Evolutionary conservation across 495 filamentous ascomycete species (phyloP), one percentile per base, ranked within the genome.

Genomic region (Penicillium pulvis): DNA sequence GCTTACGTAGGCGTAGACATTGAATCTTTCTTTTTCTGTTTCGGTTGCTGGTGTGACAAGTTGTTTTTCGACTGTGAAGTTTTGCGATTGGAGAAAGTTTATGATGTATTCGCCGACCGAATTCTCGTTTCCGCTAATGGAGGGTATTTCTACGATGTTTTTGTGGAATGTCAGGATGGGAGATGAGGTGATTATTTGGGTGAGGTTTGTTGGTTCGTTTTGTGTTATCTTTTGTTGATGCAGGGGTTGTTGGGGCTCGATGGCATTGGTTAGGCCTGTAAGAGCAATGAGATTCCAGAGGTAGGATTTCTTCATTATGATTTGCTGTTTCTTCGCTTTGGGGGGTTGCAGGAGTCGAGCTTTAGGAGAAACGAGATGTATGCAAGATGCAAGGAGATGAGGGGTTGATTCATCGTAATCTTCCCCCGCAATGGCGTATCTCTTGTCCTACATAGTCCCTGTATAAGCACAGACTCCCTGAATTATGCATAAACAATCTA

Each of bases 1-100:
- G 2, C 55, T 50, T 3, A 39, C 11, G 43, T 58, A 58, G 24
- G 55, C 48, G 60, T 54, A 54, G 23, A 54, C 7, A 20, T 54
- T 54, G 51, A 42, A 54, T 42, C 51, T 42, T 30, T 42, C 35
- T 19, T 30, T 44, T 17, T 44, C 20, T 36, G 16, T 51, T 30
- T 20, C 49, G n/a, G 31, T 19, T 20, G 20, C 31, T 2, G 51
- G 24, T 2, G 16, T 42, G 50, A 53, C 20, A 10, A 44, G 26
- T 43, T 43, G 35, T 30, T 44, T 42, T 19, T 54, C 51, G 8
- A 54, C 51, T 7, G 51, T 54, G 10, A 43, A 17, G 51, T 44
- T 44, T 3, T 43, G 51, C 4, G 35, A 17, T 5, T 9, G 10
- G 20, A 54, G 51, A 14, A 43, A 44, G 6, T 54, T 26, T n/a